A percentile compares a stretch with the other conserved stretches of the same genome.
Conservation (phyloP, 768 basidiomycete genomes). For the Russula griseocarnosa region DNA sequence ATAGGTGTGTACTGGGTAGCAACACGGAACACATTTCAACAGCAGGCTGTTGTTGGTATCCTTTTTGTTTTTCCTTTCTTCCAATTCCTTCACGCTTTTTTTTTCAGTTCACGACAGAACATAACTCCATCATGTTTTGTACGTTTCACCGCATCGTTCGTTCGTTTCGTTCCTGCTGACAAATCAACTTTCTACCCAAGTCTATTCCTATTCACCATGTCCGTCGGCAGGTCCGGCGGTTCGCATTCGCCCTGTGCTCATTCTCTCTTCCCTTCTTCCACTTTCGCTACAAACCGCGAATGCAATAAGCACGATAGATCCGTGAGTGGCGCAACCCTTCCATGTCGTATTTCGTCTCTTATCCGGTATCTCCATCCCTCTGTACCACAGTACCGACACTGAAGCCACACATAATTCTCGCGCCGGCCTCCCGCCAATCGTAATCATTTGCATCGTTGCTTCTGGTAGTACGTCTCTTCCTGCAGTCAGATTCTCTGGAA, state of each 20-base stretch:
- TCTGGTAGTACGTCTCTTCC: background rate
- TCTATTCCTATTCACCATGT: constrained; percentile 4
- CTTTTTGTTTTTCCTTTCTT: background rate
- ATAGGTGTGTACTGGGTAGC: background rate
- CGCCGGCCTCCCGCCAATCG: background rate
- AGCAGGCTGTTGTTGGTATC: background rate
- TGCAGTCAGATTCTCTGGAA: no score
- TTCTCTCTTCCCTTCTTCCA: background rate
- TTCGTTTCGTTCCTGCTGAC: background rate
- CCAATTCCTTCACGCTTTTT: background rate
- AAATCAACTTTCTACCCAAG: background rate
- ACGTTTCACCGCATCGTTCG: background rate
- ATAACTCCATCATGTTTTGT: background rate
- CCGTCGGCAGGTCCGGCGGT: background rate
- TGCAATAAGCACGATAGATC: background rate
- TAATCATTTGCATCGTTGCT: background rate
- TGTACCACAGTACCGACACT: background rate
- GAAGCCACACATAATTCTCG: background rate
- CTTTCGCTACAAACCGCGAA: background rate
- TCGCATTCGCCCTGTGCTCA: background rate
- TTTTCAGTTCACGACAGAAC: background rate
- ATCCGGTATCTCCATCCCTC: background rate
- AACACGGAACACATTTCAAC: background rate
- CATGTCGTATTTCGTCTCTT: background rate
- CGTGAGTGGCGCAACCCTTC: background rate